phyloP scores from a whole-genome alignment of 805 yeast species.

The Peterozyma xylosa region DNA sequence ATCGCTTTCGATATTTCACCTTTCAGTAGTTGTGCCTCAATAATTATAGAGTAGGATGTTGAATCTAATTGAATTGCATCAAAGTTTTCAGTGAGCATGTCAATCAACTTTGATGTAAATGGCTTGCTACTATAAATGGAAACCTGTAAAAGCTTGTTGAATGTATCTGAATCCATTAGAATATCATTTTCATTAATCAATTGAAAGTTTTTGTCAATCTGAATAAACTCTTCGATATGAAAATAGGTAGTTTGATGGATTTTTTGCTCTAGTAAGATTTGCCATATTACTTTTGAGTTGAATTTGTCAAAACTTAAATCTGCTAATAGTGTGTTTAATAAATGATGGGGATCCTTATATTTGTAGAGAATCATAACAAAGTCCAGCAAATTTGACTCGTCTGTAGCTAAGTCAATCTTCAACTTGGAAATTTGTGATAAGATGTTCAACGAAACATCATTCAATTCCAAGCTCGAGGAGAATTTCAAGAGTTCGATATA shows the following conservation, averaged over 20 bases:
- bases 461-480: slow-evolving; percentile 19
- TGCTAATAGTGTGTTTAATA: neutral
- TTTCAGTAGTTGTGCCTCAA: slow-evolving; percentile 22
- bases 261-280: no score
- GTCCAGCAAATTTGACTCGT: slow-evolving; percentile 10
- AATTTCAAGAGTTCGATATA: slow-evolving; percentile 16
- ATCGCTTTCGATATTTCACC: slow-evolving; percentile 27
- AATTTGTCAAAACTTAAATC: no score
- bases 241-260: no score
- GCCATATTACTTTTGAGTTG: no score
- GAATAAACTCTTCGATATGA: no score
- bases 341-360: slow-evolving; percentile 18
- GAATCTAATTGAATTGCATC: slow-evolving; percentile 26
- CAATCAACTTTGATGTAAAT: neutral
- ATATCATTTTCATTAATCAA: no score
- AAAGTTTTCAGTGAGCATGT: slow-evolving; percentile 16
- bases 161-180: slow-evolving; percentile 13
- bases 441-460: slow-evolving; percentile 14
- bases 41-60: slow-evolving; percentile 25
- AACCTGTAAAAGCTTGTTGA: slow-evolving; percentile 17
- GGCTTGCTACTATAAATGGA: slow-evolving; percentile 21
- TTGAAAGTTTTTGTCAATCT: no score
- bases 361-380: slow-evolving; percentile 20
- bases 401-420: neutral
- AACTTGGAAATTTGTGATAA: slow-evolving; percentile 13